Base-by-base conservation (phyloP, 2,329 filamentous ascomycete species). In the Colletotrichum sidae region DNA sequence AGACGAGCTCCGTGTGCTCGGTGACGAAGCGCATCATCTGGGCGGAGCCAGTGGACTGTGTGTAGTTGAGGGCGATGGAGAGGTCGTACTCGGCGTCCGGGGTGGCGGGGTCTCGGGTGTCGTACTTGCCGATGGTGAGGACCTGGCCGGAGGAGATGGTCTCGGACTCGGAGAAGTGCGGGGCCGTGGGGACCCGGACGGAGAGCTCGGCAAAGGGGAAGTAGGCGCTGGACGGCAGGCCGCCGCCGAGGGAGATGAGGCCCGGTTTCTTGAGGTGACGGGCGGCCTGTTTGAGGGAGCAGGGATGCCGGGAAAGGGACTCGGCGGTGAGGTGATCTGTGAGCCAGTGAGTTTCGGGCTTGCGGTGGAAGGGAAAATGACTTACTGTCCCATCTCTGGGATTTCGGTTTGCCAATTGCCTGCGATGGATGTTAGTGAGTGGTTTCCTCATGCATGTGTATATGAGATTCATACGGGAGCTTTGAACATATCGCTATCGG, bases 1-100 rank as follows among this genome's bases (percentile, higher is more conserved):
- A 92, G 13, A 97, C 89, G 60, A 98, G 88, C 79, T 99, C 95
- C 0, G 94, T 97, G 79, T 98, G 96, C 81, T 99, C 96, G 0
- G 94, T 96, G 55, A 98, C 84, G 80, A 92, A 98, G 66, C 96
- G 90, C 68, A 97, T 82, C 77, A 99, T 84, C 79, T 97, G 96
- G 4, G 93, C 91, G 10, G 93, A 88, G 15, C 96, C 96, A 15
- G 89, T 89, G 8, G 94, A 90, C 79, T 97, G 94, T 39, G 92
- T 93, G 76, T 99, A 99, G 80, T 99, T 98, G 76, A 97, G 89
- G 1, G 92, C 92, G 68, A 96, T 93, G 50, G 92, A 88, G 55
- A 99, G 87, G 79, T 99, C 96, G 70, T 86, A 87, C 41, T 81
- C 79, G 46, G 72, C 73, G 17, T 75, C 72, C 17, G 86, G 88